These are phyloP conservation scores for Boletus barrowsii DNA, from an alignment of 768 basidiomycete species.

Conservation along the genomic window DNA sequence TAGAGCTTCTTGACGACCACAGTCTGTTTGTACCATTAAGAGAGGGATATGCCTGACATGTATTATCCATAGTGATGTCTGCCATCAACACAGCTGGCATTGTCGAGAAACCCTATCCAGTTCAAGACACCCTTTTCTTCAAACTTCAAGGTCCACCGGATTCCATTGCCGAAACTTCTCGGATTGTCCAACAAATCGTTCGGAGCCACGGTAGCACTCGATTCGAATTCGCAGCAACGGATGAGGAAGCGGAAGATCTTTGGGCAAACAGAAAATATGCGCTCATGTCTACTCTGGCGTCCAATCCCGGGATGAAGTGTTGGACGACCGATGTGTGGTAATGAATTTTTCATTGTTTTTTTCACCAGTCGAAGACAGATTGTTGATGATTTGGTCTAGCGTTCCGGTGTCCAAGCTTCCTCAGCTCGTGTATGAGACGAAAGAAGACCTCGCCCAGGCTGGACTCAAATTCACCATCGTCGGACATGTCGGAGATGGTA, in stretches of 20 bases:
- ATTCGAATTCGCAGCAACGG: slow-evolving; percentile 71
- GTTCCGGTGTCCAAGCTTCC: slow-evolving; percentile 71
- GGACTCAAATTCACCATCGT: slow-evolving; percentile 68
- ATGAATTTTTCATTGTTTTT: slow-evolving; percentile 4
- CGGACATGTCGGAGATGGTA: slow-evolving; percentile 79
- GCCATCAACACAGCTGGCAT: slow-evolving; percentile 71
- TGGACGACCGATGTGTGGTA: slow-evolving; percentile 95
- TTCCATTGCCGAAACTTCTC: slow-evolving; percentile 56
- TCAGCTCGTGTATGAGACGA: slow-evolving; percentile 71
- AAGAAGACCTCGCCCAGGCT: slow-evolving; percentile 63
- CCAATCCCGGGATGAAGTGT: slow-evolving; percentile 58
- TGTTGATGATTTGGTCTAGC: slow-evolving; percentile 28
- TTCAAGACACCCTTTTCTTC: slow-evolving; percentile 82
- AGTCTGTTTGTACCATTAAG: slow-evolving; percentile 35
- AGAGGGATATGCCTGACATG: not conserved
- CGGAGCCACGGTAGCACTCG: slow-evolving; percentile 62
- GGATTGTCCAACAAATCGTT: slow-evolving; percentile 57
- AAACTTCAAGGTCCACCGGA: slow-evolving; percentile 79
- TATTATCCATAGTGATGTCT: slow-evolving; percentile 55
- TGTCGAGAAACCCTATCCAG: slow-evolving; percentile 58
- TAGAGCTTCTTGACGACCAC: slow-evolving; percentile 80
- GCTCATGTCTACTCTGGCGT: slow-evolving; percentile 64
- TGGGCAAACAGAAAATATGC: slow-evolving; percentile 90
- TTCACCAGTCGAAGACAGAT: not conserved
- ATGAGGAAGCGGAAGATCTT: slow-evolving; percentile 70